A percentile compares a stretch with the other conserved stretches of the same genome.
Evolutionary conservation across 495 filamentous ascomycete species (phyloP).

Genomic region (Aspergillus sclerotiicarbonarius): DNA sequence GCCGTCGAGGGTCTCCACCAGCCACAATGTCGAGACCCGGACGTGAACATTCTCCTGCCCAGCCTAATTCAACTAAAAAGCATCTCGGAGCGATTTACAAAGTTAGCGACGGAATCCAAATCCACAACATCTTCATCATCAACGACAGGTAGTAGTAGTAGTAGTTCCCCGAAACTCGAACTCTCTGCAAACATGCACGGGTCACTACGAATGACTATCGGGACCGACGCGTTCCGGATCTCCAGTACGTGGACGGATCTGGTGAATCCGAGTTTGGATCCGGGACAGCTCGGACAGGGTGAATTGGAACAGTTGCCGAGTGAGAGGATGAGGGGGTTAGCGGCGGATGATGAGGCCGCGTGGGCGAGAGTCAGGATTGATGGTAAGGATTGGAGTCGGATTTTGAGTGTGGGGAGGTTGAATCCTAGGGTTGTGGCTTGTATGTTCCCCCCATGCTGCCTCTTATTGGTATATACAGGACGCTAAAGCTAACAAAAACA

Average conservation of each 20-base stretch:
- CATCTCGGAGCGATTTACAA: slow-evolving; percentile 92
- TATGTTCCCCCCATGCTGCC: slow-evolving; percentile 40
- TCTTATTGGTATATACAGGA: too few relatives aligned
- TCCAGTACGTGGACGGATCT: slow-evolving; percentile 78
- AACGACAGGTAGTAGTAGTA: too few relatives aligned
- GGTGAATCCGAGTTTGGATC: slow-evolving; percentile 80
- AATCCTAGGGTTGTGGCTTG: slow-evolving; percentile 92
- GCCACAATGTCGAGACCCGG: slow-evolving; percentile 83
- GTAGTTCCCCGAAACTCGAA: slow-evolving; percentile 68
- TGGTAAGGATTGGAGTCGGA: slow-evolving; percentile 85
- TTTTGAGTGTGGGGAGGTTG: slow-evolving; percentile 83
- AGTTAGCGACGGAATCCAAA: slow-evolving; percentile 54
- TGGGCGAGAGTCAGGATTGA: slow-evolving; percentile 90
- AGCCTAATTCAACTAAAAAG: slow-evolving; percentile 79
- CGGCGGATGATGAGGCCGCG: slow-evolving; percentile 55
- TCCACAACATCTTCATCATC: slow-evolving; percentile 17
- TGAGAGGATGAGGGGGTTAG: slow-evolving; percentile 59
- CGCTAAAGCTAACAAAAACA: too few relatives aligned
- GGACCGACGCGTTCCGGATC: slow-evolving; percentile 78
- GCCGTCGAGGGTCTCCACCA: slow-evolving; percentile 85
- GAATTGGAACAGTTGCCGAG: slow-evolving; percentile 69
- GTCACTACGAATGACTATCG: slow-evolving; percentile 69
- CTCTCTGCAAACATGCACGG: slow-evolving; percentile 90
- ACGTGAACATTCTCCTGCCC: slow-evolving; percentile 90
- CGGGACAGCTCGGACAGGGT: slow-evolving; percentile 61